Conservation (phyloP, 257 asterid genomes). For the Solanum boliviense region DNA sequence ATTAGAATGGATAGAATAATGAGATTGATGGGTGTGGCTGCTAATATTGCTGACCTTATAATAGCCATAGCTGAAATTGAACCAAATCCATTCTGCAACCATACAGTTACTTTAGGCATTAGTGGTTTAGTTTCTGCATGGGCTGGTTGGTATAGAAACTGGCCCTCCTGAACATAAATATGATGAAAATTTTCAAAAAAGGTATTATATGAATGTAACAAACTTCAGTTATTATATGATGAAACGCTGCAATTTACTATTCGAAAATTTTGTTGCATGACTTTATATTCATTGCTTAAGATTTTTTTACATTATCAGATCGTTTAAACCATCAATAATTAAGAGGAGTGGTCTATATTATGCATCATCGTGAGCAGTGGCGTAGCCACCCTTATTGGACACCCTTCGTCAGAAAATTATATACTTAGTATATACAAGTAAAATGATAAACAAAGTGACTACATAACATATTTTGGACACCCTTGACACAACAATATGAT, state of each 20-base stretch:
- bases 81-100: conserved; percentile 86
- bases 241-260: not conserved
- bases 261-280: not conserved
- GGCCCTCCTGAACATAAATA: conserved; percentile 43
- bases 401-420: too few species aligned
- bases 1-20: conserved; percentile 70
- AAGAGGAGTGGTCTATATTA: not conserved
- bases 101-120: conserved; percentile 69
- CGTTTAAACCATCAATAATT: not conserved
- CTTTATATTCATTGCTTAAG: not conserved
- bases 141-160: conserved; percentile 99
- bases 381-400: too few species aligned
- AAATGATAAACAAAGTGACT: too few species aligned
- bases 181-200: not conserved
- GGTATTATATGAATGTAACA: not conserved
- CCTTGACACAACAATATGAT: too few species aligned
- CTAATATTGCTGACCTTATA: conserved; percentile 72
- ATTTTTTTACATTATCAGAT: not conserved
- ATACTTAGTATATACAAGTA: too few species aligned
- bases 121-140: conserved; percentile 96
- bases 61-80: conserved; percentile 83
- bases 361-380: not conserved
- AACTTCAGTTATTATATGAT: not conserved
- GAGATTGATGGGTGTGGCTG: conserved; percentile 87
- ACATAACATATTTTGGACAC: too few species aligned